Evolutionary conservation across 495 filamentous ascomycete species (phyloP).

Genomic region (Xylona heveae): DNA sequence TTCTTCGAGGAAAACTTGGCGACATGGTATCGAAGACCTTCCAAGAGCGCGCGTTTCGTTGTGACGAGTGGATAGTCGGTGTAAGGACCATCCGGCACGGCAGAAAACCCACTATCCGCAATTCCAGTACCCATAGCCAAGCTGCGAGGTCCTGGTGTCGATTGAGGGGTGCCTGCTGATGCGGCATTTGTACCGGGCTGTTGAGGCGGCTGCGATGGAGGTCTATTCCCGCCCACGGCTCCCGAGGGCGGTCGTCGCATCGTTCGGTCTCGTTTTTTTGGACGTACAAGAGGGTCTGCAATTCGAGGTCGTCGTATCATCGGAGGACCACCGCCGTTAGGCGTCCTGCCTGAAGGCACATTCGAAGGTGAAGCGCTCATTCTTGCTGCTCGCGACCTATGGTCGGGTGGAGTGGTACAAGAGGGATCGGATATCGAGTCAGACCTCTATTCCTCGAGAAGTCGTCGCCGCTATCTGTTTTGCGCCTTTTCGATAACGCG

Average conservation of each 20-base stretch:
- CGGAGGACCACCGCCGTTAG: constrained; percentile 17
- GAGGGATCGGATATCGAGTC: no score
- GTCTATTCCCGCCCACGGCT: constrained; percentile 3
- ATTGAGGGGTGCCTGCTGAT: neutral
- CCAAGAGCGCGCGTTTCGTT: constrained; percentile 57
- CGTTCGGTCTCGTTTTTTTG: constrained; percentile 23
- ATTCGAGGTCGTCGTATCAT: constrained; percentile 25
- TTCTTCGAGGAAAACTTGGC: constrained; percentile 50
- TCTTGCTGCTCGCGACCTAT: no score
- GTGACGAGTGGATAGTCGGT: constrained; percentile 53
- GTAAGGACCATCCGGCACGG: constrained; percentile 26
- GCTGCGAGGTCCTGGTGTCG: constrained; percentile 5
- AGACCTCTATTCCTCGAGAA: no score
- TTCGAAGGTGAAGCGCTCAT: constrained; percentile 40
- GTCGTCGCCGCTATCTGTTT: no score
- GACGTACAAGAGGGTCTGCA: constrained; percentile 47
- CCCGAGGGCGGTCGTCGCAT: constrained; percentile 12
- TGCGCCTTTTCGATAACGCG: no score
- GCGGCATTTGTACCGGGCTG: constrained; percentile 1
- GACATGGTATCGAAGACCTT: constrained; percentile 70
- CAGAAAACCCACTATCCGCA: constrained; percentile 36
- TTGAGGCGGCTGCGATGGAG: neutral
- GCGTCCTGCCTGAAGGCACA: constrained; percentile 20
- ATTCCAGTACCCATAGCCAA: constrained; percentile 16
- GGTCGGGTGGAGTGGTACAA: no score